Conservation (phyloP, 2,329 filamentous ascomycete species). For the Macroventuria anomochaeta region DNA sequence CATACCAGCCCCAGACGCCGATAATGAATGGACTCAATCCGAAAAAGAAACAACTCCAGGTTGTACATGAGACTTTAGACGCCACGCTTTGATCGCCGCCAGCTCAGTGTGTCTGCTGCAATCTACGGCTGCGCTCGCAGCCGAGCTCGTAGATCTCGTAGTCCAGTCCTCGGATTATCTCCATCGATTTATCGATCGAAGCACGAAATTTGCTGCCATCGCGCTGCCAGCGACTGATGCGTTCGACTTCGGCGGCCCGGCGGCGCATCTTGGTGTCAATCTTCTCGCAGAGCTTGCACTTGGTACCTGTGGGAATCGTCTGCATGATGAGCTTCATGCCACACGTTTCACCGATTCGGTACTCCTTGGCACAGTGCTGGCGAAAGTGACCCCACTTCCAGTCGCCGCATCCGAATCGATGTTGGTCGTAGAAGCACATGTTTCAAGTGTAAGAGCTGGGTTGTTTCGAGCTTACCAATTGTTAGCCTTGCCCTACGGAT, state of each 20-base stretch:
- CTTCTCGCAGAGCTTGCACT: slow-evolving; percentile 87
- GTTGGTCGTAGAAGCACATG: slow-evolving; percentile 98
- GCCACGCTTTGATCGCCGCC: slow-evolving; percentile 31
- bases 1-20: slow-evolving; percentile 36
- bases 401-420: slow-evolving; percentile 82
- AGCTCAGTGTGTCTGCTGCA: slow-evolving; percentile 44
- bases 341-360: slow-evolving; percentile 94
- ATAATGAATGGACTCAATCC: slow-evolving; percentile 44
- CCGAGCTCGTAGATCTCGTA: slow-evolving; percentile 71
- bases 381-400: slow-evolving; percentile 96
- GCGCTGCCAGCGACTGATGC: slow-evolving; percentile 76
- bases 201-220: slow-evolving; percentile 69
- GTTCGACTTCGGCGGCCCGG: slow-evolving; percentile 73
- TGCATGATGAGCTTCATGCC: slow-evolving; percentile 88
- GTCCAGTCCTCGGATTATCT: slow-evolving; percentile 75
- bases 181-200: slow-evolving; percentile 70
- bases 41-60: slow-evolving; percentile 32
- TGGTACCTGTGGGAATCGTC: slow-evolving; percentile 67
- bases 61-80: slow-evolving; percentile 48
- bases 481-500: slow-evolving; percentile 37
- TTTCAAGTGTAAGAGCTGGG: slow-evolving; percentile 45
- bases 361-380: slow-evolving; percentile 91
- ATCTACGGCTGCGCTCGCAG: slow-evolving; percentile 57
- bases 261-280: slow-evolving; percentile 84
- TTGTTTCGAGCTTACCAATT: slow-evolving; percentile 33